Conservation (phyloP, 2,329 filamentous ascomycete species). For the Cladobotryum mycophilum region DNA sequence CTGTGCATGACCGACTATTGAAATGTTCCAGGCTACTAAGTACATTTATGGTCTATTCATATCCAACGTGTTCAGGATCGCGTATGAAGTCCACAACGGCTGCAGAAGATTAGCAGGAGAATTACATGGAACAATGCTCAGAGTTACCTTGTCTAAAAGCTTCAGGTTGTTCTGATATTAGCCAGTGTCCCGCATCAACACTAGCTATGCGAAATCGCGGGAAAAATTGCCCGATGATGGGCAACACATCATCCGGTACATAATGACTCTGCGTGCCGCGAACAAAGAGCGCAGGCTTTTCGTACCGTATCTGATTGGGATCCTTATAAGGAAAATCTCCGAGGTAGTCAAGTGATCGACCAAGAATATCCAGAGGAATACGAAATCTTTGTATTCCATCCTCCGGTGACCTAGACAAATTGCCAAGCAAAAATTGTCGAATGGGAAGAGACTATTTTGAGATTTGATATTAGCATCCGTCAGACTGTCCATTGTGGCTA, state of each 20-base stretch:
- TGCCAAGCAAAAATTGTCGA: conserved; percentile 87
- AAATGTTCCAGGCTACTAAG: background rate
- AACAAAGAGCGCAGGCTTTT: conserved; percentile 75
- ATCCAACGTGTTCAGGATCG: conserved; percentile 36
- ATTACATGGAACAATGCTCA: background rate
- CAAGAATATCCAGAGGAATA: conserved; percentile 69
- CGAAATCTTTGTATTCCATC: conserved; percentile 62
- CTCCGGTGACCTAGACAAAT: conserved; percentile 55
- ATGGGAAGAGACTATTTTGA: conserved; percentile 54
- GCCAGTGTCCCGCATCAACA: conserved; percentile 77
- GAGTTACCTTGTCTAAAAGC: conserved; percentile 63
- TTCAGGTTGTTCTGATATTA: conserved; percentile 82
- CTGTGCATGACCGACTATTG: background rate
- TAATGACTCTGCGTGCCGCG: conserved; percentile 72
- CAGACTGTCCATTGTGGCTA: too few species aligned
- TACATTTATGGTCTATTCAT: background rate
- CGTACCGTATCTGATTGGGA: conserved; percentile 60
- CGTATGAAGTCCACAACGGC: conserved; percentile 59
- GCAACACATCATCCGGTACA: conserved; percentile 72
- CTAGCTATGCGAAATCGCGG: conserved; percentile 68
- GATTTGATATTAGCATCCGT: background rate
- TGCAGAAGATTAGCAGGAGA: conserved; percentile 22
- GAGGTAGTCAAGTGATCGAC: conserved; percentile 62
- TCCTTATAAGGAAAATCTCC: conserved; percentile 85
- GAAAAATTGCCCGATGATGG: conserved; percentile 77